Evolutionary conservation across 106 monocot genomes (phyloP), one percentile per base, ranked within the genome.

Genomic region (Phalaenopsis equestris): DNA sequence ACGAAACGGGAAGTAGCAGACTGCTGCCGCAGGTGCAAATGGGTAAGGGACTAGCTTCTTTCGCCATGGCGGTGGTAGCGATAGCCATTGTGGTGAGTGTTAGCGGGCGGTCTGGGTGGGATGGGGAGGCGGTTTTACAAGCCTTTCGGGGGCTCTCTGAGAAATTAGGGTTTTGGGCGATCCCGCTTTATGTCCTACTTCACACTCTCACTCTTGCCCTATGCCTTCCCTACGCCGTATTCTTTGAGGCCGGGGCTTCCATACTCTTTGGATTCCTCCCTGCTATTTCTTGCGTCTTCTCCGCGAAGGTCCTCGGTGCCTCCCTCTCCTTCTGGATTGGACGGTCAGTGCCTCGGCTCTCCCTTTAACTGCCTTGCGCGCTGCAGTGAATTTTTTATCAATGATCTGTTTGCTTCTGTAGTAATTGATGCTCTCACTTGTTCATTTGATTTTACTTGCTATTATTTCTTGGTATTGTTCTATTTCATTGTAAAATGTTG

Each of bases 281-380:
- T 18, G 93, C 89, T 78, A 86, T 96, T 39, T 43, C 81, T 43
- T 94, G 96, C 77, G 96, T 96, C 58, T 93, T 96, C 82, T 80
- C 90, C 45, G 96, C 93, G 76, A 96, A 96, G 85, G 46, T 94
- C 79, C 96, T 96, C 42, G 96, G 91, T 76, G 96, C 96, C 19
- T 96, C 96, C 14, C 88, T 96, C 77, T 96, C 96, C 80, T 96
- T 96, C 86, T 89, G 80, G 90, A 88, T 96, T 86, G 96, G 96
- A 81, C 84, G 96, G 96, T 96, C 42, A 65, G 86, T 57, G 14
- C 4, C 43, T 14, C 36, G 6, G 21, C 55, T 67, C n/a, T 57
- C 47, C 16, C 47, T 46, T 41, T 57, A 21, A 15, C 19, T 48
- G 42, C 48, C 11, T 16, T 64, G 17, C 16, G 1, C 43, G 19